These are phyloP conservation scores for Apodospora peruviana DNA, from an alignment of 495 filamentous ascomycete genomes.

Conservation along the genomic window DNA sequence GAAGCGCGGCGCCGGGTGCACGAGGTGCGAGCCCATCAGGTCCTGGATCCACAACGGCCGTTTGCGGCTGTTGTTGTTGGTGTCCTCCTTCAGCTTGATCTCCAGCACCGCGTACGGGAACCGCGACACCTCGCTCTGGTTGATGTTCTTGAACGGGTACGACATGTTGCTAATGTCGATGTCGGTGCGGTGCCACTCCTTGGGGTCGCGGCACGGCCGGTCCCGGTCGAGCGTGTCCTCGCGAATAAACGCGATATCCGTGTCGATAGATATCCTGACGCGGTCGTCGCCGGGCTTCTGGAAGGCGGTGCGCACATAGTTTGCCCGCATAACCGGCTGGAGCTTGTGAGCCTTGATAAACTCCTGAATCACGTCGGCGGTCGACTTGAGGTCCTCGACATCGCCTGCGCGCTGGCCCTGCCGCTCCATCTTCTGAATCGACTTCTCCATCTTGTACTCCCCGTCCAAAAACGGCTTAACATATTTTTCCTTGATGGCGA, in stretches of 20 bases:
- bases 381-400: slow-evolving; percentile 61
- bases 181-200: slow-evolving; percentile 85
- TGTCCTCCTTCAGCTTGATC: slow-evolving; percentile 78
- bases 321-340: slow-evolving; percentile 81
- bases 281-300: slow-evolving; percentile 91
- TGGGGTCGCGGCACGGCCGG: slow-evolving; percentile 79
- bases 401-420: slow-evolving; percentile 53
- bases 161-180: slow-evolving; percentile 78
- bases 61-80: slow-evolving; percentile 42
- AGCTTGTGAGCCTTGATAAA: slow-evolving; percentile 75
- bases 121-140: slow-evolving; percentile 84
- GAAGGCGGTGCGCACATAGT: slow-evolving; percentile 92
- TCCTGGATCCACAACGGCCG: slow-evolving; percentile 83
- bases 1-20: slow-evolving; percentile 83
- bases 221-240: slow-evolving; percentile 82
- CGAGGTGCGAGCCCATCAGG: slow-evolving; percentile 83
- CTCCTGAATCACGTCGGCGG: slow-evolving; percentile 70
- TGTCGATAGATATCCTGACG: slow-evolving; percentile 88
- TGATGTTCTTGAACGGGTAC: slow-evolving; percentile 77
- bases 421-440: slow-evolving; percentile 73
- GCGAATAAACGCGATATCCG: slow-evolving; percentile 83
- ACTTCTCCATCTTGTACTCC: slow-evolving; percentile 89
- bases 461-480: slow-evolving; percentile 81
- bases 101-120: slow-evolving; percentile 91
- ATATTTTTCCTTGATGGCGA: slow-evolving; percentile 90